These are phyloP conservation scores for Penicillium antarcticum DNA, from an alignment of 495 filamentous ascomycete genomes.

Conservation along the genomic window DNA sequence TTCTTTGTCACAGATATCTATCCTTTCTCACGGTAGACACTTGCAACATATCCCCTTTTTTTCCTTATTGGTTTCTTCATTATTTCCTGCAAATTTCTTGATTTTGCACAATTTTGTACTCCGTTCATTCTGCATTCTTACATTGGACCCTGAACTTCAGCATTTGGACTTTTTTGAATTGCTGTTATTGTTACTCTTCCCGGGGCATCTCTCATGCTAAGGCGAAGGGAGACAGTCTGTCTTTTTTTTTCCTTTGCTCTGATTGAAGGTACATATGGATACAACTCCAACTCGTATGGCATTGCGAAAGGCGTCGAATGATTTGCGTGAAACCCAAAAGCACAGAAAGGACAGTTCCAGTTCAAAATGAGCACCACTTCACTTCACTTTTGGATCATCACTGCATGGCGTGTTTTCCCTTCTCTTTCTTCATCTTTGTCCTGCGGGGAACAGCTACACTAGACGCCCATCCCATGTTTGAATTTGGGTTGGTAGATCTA, in stretches of 20 bases:
- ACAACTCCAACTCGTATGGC: constrained; percentile 23
- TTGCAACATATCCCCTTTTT: not conserved
- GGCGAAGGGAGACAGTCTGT: constrained; percentile 2
- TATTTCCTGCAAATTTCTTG: not conserved
- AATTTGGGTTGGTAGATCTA: constrained; percentile 7
- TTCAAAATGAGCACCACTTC: constrained; percentile 15
- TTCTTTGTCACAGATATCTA: constrained; percentile 4
- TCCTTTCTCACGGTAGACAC: constrained; percentile 1
- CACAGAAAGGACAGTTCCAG: constrained; percentile 15
- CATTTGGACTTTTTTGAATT: not conserved
- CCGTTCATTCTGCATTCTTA: not conserved
- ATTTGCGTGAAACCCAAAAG: constrained; percentile 14
- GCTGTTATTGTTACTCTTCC: not conserved
- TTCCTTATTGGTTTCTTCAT: not conserved
- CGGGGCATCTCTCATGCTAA: not conserved
- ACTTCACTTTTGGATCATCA: constrained; percentile 21
- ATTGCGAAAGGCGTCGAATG: constrained; percentile 29
- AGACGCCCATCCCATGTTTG: not conserved
- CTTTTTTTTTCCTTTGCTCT: constrained; percentile 4
- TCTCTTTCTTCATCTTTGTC: constrained; percentile 2
- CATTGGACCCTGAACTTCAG: not conserved
- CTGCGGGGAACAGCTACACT: constrained; percentile 4
- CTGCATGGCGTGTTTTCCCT: constrained; percentile 21
- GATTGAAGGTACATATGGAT: constrained; percentile 27
- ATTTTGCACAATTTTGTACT: not conserved